Evolutionary conservation across 345 rosid species (phyloP), one percentile per base, ranked within the genome.

Genomic region (Carallia brachiata): DNA sequence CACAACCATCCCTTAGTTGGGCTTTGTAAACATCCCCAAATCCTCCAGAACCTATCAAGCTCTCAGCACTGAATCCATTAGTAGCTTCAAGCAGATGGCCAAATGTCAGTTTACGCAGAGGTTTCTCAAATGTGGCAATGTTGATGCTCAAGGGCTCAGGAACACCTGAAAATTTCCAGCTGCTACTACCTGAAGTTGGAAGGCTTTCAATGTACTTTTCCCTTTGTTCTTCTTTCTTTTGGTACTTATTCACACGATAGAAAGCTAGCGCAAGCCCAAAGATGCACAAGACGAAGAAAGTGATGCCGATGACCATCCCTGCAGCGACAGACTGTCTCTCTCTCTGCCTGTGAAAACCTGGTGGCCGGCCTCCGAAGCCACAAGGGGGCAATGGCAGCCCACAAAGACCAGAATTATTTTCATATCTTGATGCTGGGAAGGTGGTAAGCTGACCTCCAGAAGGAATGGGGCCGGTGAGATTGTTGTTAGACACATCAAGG

Each of bases 21-120:
- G 98, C 98, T 81, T 89, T 94, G 86, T 94, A 94, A 18, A 94
- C 98, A 83, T 94, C 97, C 52, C 98, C 98, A 63, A 94, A 94
- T 65, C 98, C 98, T 62, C 98, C 98, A 10, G 93, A 78, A 12
- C 98, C 98, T 61, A 94, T 89, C 81, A 91, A 80, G 73, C 86
- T 91, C 69, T 89, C 96, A 3, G 90, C 82, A 56, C 98, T 94
- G 81, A 94, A 94, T 73, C 97, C 95, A 52, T 94, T 94, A 13
- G 98, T 94, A 19, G 98, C 98, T 80, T 94, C 97, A 28, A 89
- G 90, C 67, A 94, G 86, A 79, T 94, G 91, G 1, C 89, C 94
- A 36, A 94, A 94, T 27, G 98, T 94, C 40, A 94, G 85, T 72
- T 91, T 94, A 32, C 95, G 81, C 16, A 94, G 82, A 54, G 98